Base-by-base conservation (phyloP, 2,329 filamentous ascomycete species). In the Orbilia ellipsospora region DNA sequence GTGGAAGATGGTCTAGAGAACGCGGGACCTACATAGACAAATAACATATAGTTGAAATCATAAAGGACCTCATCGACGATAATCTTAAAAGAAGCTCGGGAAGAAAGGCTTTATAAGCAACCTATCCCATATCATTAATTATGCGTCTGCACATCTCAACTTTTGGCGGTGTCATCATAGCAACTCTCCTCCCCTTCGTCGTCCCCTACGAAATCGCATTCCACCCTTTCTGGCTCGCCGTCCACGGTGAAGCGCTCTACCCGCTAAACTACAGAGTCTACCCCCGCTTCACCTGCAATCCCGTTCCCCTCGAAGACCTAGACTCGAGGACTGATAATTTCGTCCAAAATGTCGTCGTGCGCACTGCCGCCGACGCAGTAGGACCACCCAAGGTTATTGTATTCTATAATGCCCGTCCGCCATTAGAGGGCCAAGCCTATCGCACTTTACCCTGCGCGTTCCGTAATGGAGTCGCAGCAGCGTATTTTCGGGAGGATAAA, bases 271-370 rank as follows among this genome's bases (percentile, higher is more conserved):
- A 54, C 36, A 42, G 31, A 28, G 48, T 61, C 20, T 68, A 55
- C 56, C 65, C 65, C n/a, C 65, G 65, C 20, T 68, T 61, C 65
- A 26, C 57, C 51, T 68, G 65, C 23, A 61, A 68, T 16, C 42
- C 13, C 28, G 20, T 59, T 3, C 62, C 62, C 6, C 36, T 20
- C 15, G 61, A 56, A 44, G 45, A 68, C 28, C 56, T 50, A n/a
- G 20, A 16, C 36, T 4, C 36, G n/a, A 23, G 16, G 12, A 2
- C 20, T 0, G 7, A n/a, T 12, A 1, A 36, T 36, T 15, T 28
- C 4, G 31, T 55, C 7, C 66, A 63, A 28, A 62, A 70, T 42
- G 20, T 70, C 3, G 7, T 57, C 5, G 51, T 70, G 16, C 66
- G 57, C 42, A 52, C 42, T 0, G 50, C 66, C 0, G 57, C 51